Base-by-base conservation (phyloP, 495 filamentous ascomycete genomes). In the Penicillium simplicissimum region DNA sequence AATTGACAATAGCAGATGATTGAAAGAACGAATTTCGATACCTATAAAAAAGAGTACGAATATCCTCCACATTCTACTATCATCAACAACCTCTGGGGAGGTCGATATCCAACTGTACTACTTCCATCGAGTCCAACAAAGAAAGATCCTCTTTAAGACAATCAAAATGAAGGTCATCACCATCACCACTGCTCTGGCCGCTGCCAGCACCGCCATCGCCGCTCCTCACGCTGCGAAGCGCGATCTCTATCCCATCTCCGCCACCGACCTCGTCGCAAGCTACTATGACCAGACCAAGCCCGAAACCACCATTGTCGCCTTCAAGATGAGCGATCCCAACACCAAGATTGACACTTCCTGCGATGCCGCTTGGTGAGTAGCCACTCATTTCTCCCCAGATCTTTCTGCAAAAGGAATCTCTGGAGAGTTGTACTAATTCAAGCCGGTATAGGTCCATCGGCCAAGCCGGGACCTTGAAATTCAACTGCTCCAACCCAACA, bases 281-380 rank as follows among this genome's bases (percentile, higher is more conserved):
- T 55, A 64, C 15, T 64, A 62, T 48, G 17, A 17, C 7, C 47
- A 66, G 8, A 52, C 17, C 8, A 21, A 28, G 8, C 67, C 67
- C 28, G 40, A 48, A n/a, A 64, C 42, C 3, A 28, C 52, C 15
- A 8, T 57, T 1, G 35, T 67, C 17, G 19, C 6, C 4, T 62
- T 69, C 42, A n/a, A 42, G 3, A n/a, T 69, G n/a, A 69, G 49
- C 5, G 67, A 69, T 8, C 67, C 67, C 8, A 69, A 67, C 53
- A 59, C 51, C 0, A 57, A 57, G 8, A 31, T 58, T 10, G 40
- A 57, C 4, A 62, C 60, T 15, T 31, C 34, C 19, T 69, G 67
- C 34, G 36, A 55, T 28, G 58, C 55, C 17, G 31, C 34, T 40
- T 69, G 67, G 67, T 69, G 60, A 23, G 67, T 57, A 25, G 19